These are phyloP conservation scores for Starmerella khaoyaiensis DNA, from an alignment of 805 yeast genomes.

Conservation along the genomic window DNA sequence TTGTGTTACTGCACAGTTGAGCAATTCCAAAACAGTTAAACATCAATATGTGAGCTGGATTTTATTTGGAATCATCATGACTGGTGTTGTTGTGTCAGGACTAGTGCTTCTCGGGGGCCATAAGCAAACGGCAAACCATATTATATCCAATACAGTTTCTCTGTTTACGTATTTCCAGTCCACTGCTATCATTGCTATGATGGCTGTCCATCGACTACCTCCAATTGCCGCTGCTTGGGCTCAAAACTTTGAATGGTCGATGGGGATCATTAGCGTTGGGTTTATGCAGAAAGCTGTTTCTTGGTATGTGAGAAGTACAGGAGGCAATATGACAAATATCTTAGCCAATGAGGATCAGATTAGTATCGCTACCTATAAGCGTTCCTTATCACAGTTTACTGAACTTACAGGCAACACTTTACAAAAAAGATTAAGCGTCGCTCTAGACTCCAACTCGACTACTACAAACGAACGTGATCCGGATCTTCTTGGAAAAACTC, in stretches of 20 bases:
- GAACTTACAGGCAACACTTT: background rate
- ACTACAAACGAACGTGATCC: slow-evolving; percentile 43
- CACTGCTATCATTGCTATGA: slow-evolving; percentile 83
- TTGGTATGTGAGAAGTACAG: slow-evolving; percentile 44
- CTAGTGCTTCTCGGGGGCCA: slow-evolving; percentile 70
- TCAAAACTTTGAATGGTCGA: slow-evolving; percentile 91
- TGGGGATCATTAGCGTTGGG: slow-evolving; percentile 67
- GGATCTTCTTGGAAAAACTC: slow-evolving; percentile 48
- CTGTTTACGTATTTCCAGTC: slow-evolving; percentile 88
- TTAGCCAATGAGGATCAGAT: slow-evolving; percentile 48
- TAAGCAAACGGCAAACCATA: slow-evolving; percentile 86
- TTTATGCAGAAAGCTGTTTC: slow-evolving; percentile 49
- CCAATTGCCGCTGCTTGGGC: slow-evolving; percentile 98
- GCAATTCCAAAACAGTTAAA: slow-evolving; percentile 89
- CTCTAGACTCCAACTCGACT: slow-evolving; percentile 13
- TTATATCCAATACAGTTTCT: slow-evolving; percentile 91
- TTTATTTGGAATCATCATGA: slow-evolving; percentile 78
- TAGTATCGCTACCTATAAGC: slow-evolving; percentile 70
- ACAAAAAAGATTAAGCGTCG: slow-evolving; percentile 1
- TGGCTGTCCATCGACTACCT: slow-evolving; percentile 84
- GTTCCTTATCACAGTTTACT: slow-evolving; percentile 15
- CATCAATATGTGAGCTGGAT: slow-evolving; percentile 92
- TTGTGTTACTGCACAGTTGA: slow-evolving; percentile 76
- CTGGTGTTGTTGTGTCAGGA: slow-evolving; percentile 80
- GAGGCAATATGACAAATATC: slow-evolving; percentile 73